Evolutionary conservation across 2,329 filamentous ascomycete species (phyloP).

Genomic region (Dactylellina drechsleri): DNA sequence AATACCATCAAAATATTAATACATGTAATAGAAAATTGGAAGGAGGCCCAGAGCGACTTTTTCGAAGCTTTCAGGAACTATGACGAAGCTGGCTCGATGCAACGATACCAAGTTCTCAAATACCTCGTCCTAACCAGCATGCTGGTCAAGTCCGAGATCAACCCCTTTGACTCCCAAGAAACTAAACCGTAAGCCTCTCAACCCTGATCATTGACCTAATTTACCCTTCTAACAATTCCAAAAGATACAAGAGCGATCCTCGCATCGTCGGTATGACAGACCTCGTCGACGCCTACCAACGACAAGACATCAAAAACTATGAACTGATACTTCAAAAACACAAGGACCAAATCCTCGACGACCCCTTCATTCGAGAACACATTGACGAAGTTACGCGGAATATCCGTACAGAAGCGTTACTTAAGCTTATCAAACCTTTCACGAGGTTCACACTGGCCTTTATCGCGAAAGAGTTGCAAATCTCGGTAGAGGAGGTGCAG

Average conservation of each 20-base stretch:
- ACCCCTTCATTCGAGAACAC: conserved; percentile 97
- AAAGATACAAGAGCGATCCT: conserved; percentile 84
- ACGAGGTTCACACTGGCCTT: conserved; percentile 88
- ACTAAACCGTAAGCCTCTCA: conserved; percentile 74
- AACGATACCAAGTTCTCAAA: conserved; percentile 96
- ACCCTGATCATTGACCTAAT: background rate
- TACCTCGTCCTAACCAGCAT: conserved; percentile 96
- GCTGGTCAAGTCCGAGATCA: conserved; percentile 98
- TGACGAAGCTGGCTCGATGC: conserved; percentile 94
- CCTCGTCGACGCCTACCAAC: conserved; percentile 93
- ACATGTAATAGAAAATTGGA: conserved; percentile 81
- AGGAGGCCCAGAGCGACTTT: conserved; percentile 95
- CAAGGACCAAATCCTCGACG: conserved; percentile 80
- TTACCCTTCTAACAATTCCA: background rate
- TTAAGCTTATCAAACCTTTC: conserved; percentile 94
- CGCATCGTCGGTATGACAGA: conserved; percentile 97
- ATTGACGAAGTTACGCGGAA: conserved; percentile 98
- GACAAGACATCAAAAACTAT: conserved; percentile 91
- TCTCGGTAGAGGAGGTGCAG: conserved; percentile 84
- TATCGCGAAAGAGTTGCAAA: conserved; percentile 87
- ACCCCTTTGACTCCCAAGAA: conserved; percentile 98
- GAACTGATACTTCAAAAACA: conserved; percentile 87
- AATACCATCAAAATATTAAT: too few relatives aligned
- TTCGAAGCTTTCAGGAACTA: conserved; percentile 99
- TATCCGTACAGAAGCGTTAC: conserved; percentile 94